Evolutionary conservation across 257 asterid genomes (phyloP), one percentile per base, ranked within the genome.

Genomic region (Nicotiana undulata): DNA sequence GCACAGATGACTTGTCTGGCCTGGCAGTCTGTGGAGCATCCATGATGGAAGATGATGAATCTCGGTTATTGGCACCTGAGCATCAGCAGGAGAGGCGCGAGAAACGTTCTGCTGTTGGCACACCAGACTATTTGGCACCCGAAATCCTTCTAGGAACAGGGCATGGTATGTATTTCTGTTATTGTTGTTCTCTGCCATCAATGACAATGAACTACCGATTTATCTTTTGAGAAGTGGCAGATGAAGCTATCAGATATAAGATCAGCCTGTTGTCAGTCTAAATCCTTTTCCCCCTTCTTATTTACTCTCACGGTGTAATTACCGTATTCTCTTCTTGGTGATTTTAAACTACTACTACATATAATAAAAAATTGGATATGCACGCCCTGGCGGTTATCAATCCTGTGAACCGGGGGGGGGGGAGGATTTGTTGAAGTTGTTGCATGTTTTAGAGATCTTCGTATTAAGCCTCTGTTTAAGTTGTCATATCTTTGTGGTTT

Each of bases 71-170:
- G 86, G 86, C 88, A 70, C 84, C 91, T 6, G 91, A 92, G 86
- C 92, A 88, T 87, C 97, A 91, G 80, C 89, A 86, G 81, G 98
- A 89, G 85, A 88, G 97, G 90, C 95, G 91, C 63, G 88, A 90
- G 64, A 92, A 92, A 79, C 97, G 98, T 76, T 95, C 99, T 7
- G 99, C 98, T 86, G 99, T 93, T 83, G 99, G 99, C 78, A 95
- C 99, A 72, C 99, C 99, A 70, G 99, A 95, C 86, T 95, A 95
- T 88, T 87, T 95, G 92, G 99, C 99, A 78, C 99, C 99, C 56
- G 99, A 95, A 87, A 95, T 95, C 86, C 99, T 95, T 88, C 94
- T 95, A 76, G 99, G 99, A 89, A 95, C 98, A 79, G 99, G 99
- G 70, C 99, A 95, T 81, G 99, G 99, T 95, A 78, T 52, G 96